Evolutionary conservation across 495 filamentous ascomycete species (phyloP).

Genomic region (Annulohypoxylon bovei): DNA sequence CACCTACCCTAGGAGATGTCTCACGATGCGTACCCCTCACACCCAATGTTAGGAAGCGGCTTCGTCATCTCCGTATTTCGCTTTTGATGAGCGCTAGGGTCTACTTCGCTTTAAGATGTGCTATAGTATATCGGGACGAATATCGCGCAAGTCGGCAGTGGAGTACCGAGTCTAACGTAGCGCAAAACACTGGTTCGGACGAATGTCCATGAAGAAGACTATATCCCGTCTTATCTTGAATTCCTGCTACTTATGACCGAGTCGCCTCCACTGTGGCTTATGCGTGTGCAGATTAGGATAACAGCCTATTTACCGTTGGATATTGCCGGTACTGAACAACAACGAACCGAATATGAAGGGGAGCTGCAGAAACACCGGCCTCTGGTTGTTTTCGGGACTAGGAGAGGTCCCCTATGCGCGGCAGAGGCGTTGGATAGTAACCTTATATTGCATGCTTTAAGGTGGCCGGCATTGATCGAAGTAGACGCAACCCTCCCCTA

Average conservation of each 20-base stretch:
- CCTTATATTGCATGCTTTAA: conserved; percentile 31
- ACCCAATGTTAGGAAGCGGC: neutral
- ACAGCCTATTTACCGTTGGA: conserved; percentile 39
- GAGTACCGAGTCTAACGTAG: conserved; percentile 28
- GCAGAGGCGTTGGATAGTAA: conserved; percentile 31
- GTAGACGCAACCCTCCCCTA: conserved; percentile 31
- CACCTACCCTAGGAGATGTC: conserved; percentile 27
- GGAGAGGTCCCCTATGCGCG: conserved; percentile 14
- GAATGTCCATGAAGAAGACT: neutral
- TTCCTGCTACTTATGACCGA: conserved; percentile 1
- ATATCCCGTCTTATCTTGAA: conserved; percentile 3
- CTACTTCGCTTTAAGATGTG: neutral
- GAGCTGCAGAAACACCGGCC: conserved; percentile 6
- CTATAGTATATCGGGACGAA: neutral
- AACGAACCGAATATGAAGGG: conserved; percentile 18
- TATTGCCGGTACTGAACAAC: conserved; percentile 33
- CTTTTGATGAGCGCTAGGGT: neutral
- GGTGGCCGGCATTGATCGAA: conserved; percentile 31
- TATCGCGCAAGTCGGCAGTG: conserved; percentile 16
- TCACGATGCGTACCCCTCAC: conserved; percentile 22
- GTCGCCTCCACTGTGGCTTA: conserved; percentile 33
- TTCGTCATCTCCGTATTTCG: conserved; percentile 4
- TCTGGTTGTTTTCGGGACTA: conserved; percentile 4
- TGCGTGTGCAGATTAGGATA: conserved; percentile 31
- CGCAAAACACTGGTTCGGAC: conserved; percentile 10